Percentiles rank a stretch among this genome's conserved stretches.
These are phyloP conservation scores for Collybia sordida DNA, from an alignment of 768 basidiomycete genomes.

Conservation along the genomic window DNA sequence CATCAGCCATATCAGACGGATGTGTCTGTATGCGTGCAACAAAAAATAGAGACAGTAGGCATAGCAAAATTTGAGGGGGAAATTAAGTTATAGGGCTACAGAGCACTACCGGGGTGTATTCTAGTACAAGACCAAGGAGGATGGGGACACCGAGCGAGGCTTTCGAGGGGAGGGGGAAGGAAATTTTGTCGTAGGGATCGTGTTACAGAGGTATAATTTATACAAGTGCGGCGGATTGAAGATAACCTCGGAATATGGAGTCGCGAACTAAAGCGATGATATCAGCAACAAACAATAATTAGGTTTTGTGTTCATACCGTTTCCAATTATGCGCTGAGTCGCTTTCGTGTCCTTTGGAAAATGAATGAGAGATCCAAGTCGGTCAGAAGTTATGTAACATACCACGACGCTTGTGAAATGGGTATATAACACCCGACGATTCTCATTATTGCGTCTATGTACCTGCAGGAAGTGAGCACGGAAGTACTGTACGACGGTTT, in stretches of 20 bases:
- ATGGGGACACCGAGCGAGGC: neutral
- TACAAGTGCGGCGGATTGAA: conserved; percentile 70
- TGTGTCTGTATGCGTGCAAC: neutral
- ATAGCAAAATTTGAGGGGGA: neutral
- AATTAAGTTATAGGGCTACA: neutral
- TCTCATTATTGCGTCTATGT: conserved; percentile 76
- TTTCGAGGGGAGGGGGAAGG: neutral
- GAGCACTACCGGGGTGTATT: conserved; percentile 1
- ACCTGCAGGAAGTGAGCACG: conserved; percentile 85
- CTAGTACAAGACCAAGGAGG: neutral
- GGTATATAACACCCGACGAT: conserved; percentile 76
- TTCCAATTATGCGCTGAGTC: conserved; percentile 80
- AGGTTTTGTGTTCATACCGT: conserved; percentile 46
- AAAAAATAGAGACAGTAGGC: neutral
- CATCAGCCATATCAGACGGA: no score
- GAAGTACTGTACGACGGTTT: conserved; percentile 83
- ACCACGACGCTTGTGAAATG: conserved; percentile 84
- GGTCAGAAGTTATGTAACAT: conserved; percentile 17
- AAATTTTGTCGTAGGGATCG: no score
- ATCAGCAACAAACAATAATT: neutral
- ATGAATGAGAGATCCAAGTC: neutral
- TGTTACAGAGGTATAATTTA: conserved; percentile 25
- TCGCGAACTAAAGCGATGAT: conserved; percentile 52
- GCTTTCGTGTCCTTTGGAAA: conserved; percentile 70
- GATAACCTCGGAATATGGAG: conserved; percentile 74